Conservation (phyloP, 306 rosid species). For the Ceratonia siliqua region DNA sequence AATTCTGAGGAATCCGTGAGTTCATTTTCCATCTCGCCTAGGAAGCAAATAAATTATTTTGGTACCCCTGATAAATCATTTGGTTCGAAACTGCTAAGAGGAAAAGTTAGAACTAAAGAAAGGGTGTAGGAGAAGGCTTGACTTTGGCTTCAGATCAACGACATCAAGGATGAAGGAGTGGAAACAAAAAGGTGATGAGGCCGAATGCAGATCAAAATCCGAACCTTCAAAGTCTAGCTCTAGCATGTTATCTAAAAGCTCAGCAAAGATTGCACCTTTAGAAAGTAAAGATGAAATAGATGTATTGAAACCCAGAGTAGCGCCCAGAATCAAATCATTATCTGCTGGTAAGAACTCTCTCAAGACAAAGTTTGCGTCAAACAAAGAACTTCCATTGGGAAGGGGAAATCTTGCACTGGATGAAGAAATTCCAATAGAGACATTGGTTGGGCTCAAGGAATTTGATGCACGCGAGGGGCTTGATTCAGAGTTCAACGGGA, state of each 20-base stretch:
- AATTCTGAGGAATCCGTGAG: slow-evolving; percentile 35
- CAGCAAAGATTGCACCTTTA: slow-evolving; percentile 11
- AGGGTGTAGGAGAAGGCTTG: slow-evolving; percentile 31
- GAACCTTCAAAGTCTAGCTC: slow-evolving; percentile 39
- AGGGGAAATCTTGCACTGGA: slow-evolving; percentile 28
- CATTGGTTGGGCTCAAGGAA: slow-evolving; percentile 55
- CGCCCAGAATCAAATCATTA: neutral
- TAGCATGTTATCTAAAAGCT: slow-evolving; percentile 28
- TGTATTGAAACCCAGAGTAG: neutral
- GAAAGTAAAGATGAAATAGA: slow-evolving; percentile 9
- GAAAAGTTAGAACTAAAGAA: neutral
- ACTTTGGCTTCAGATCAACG: slow-evolving; percentile 20
- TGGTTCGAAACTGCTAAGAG: neutral
- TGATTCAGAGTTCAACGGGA: slow-evolving; percentile 42
- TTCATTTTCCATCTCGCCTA: slow-evolving; percentile 48
- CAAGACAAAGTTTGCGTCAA: slow-evolving; percentile 22
- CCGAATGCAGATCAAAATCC: neutral
- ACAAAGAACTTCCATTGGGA: slow-evolving; percentile 20
- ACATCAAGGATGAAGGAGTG: slow-evolving; percentile 20
- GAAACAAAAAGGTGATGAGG: slow-evolving; percentile 10
- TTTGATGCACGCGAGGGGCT: slow-evolving; percentile 62
- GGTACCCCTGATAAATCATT: neutral
- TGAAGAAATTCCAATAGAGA: slow-evolving; percentile 49
- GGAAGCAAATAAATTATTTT: neutral
- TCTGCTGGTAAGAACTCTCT: neutral